Conservation (phyloP, 345 rosid genomes). For the Salix viminalis region DNA sequence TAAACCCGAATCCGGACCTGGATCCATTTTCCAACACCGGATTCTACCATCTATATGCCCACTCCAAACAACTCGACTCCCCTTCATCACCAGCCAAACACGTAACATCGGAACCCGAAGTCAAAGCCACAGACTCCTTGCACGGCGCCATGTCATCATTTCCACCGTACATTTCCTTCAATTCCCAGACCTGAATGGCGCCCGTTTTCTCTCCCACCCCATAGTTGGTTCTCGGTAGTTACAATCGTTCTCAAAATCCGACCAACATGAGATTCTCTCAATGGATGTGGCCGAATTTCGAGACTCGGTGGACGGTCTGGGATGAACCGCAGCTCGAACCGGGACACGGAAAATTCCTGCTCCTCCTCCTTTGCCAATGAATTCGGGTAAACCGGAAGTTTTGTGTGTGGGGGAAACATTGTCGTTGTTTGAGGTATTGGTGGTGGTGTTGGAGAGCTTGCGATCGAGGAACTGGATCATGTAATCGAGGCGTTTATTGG, state of each 20-base stretch:
- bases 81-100: slow-evolving; percentile 27
- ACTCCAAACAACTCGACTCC: slow-evolving; percentile 24
- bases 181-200: slow-evolving; percentile 22
- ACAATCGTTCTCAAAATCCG: slow-evolving; percentile 17
- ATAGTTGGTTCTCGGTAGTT: slow-evolving; percentile 16
- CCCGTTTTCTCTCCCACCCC: slow-evolving; percentile 29
- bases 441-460: slow-evolving; percentile 41
- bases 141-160: slow-evolving; percentile 17
- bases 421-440: not conserved
- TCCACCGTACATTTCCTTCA: slow-evolving; percentile 17
- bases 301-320: slow-evolving; percentile 26
- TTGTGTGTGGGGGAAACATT: not conserved
- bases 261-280: slow-evolving; percentile 27
- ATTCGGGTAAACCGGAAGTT: slow-evolving; percentile 18
- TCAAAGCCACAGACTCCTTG: slow-evolving; percentile 11
- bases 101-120: slow-evolving; percentile 12
- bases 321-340: slow-evolving; percentile 19
- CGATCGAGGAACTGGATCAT: slow-evolving; percentile 91
- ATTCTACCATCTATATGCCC: slow-evolving; percentile 32
- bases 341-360: slow-evolving; percentile 21
- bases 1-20: not conserved
- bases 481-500: slow-evolving; percentile 72
- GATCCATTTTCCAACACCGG: slow-evolving; percentile 25
- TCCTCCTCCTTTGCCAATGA: slow-evolving; percentile 26
- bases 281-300: slow-evolving; percentile 27